Evolutionary conservation across 2,329 filamentous ascomycete species (phyloP), one percentile per base, ranked within the genome.

Genomic region (Epichloe festucae): DNA sequence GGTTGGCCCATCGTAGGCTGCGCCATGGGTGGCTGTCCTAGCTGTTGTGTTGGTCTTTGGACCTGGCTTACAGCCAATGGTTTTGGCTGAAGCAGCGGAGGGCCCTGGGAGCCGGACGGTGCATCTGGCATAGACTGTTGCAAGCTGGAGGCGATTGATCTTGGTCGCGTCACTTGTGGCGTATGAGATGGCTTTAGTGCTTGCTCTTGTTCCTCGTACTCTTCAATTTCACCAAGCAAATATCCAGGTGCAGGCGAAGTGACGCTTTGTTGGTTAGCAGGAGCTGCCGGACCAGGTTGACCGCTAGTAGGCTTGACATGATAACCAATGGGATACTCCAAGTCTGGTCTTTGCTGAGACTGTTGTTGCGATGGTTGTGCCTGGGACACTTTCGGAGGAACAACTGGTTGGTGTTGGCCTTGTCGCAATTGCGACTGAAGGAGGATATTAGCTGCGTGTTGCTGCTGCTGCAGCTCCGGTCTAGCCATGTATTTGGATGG

Each of bases 121-220:
- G 23, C 44, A n/a, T 47, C 38, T 27, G 44, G 27, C 2, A 48
- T 38, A 2, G 54, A 42, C 2, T 43, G 54, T 11, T 50, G 53
- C 10, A 49, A 2, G 21, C 40, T 47, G 17, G 56, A 54, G 4
- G 31, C 39, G 15, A 46, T 48, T n/a, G 51, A 52, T 27, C 38
- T 48, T 5, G 49, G 44, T 14, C 35, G 36, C 8, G 46, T 46
- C 11, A 19, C 34, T n/a, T 48, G 53, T 17, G 46, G 44, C 6
- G 52, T 35, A 6, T 40, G 39, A 35, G 31, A 31, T 21, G 38
- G 35, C 23, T 41, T 46, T 4, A 34, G 21, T 5, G 12, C 35
- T 27, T 14, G 41, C 7, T 54, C 51, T 31, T 45, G 38, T 42
- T 56, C 55, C n/a, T 58, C 55, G 41, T 54, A 49, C 43, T 59